Percentiles rank a stretch among this genome's conserved stretches.
phyloP scores from a whole-genome alignment of 805 yeast species.

The Metschnikowia continentalis region DNA sequence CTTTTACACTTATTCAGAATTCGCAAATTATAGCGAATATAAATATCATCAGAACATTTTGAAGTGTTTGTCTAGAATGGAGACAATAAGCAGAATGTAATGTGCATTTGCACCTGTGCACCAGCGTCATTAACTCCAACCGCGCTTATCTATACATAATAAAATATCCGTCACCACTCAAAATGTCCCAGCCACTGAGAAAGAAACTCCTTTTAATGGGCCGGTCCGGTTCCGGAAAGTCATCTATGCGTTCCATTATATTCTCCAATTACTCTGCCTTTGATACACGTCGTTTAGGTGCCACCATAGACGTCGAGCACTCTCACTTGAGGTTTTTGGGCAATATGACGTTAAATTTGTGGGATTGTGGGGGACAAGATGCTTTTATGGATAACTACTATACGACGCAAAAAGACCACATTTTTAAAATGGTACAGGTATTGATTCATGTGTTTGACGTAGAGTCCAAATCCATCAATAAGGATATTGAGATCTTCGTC shows the following conservation, averaged over 20 bases:
- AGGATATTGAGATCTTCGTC: slow-evolving; percentile 88
- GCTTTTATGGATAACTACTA: slow-evolving; percentile 93
- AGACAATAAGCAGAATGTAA: not conserved
- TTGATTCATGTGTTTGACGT: slow-evolving; percentile 95
- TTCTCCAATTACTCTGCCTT: slow-evolving; percentile 95
- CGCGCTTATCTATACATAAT: not conserved
- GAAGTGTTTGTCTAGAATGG: too few species aligned
- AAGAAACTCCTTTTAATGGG: slow-evolving; percentile 58
- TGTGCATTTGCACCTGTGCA: not conserved
- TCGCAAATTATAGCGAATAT: too few species aligned
- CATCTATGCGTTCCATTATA: slow-evolving; percentile 95
- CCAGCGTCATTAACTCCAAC: not conserved
- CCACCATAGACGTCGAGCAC: slow-evolving; percentile 98
- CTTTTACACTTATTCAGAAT: too few species aligned
- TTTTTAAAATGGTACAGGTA: slow-evolving; percentile 93
- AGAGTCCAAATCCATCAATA: slow-evolving; percentile 83
- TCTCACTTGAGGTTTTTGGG: slow-evolving; percentile 90
- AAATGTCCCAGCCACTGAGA: slow-evolving; percentile 20
- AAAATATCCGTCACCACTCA: not conserved
- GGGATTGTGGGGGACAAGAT: slow-evolving; percentile 99
- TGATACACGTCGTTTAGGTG: slow-evolving; percentile 92
- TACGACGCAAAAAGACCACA: slow-evolving; percentile 83
- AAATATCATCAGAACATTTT: too few species aligned
- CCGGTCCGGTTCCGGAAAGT: slow-evolving; percentile 94
- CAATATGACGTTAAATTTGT: slow-evolving; percentile 87